Evolutionary conservation across 2,329 filamentous ascomycete genomes (phyloP).

Genomic region (Xylaria sp.): DNA sequence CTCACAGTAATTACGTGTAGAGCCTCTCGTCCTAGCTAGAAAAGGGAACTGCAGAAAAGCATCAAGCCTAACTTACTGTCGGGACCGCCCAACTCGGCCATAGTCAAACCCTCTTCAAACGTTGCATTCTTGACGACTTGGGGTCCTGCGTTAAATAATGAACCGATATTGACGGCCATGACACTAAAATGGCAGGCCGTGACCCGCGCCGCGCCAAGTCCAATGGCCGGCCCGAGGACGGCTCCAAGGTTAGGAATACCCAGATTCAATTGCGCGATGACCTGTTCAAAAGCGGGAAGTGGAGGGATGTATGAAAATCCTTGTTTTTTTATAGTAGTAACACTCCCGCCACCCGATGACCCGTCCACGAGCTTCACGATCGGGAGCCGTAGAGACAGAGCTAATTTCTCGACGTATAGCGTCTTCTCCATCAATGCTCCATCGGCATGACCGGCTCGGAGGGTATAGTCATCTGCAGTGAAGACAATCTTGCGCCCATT

Average conservation of each 20-base stretch:
- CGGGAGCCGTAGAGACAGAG: slow-evolving; percentile 34
- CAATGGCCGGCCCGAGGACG: slow-evolving; percentile 35
- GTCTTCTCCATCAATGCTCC: slow-evolving; percentile 34
- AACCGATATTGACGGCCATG: slow-evolving; percentile 33
- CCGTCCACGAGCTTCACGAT: slow-evolving; percentile 38
- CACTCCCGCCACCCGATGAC: slow-evolving; percentile 35
- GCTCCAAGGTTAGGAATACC: slow-evolving; percentile 37
- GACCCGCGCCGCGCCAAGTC: slow-evolving; percentile 36
- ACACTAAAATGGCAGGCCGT: slow-evolving; percentile 36
- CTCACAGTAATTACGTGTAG: not conserved
- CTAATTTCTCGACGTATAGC: slow-evolving; percentile 34
- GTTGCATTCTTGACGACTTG: slow-evolving; percentile 34
- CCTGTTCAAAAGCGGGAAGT: slow-evolving; percentile 32
- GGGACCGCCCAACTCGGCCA: slow-evolving; percentile 33
- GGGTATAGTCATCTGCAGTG: slow-evolving; percentile 35
- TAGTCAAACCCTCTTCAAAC: slow-evolving; percentile 33
- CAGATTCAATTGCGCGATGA: slow-evolving; percentile 33
- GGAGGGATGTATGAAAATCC: slow-evolving; percentile 35
- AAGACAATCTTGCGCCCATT: slow-evolving; percentile 34
- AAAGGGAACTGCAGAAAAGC: not conserved
- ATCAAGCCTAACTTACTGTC: slow-evolving; percentile 26
- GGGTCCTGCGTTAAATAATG: slow-evolving; percentile 35
- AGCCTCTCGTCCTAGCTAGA: not conserved
- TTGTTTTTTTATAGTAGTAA: slow-evolving; percentile 29
- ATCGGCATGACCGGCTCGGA: slow-evolving; percentile 34